These are phyloP conservation scores for Scutellaria barbata DNA, from an alignment of 257 asterid species.

Conservation along the genomic window DNA sequence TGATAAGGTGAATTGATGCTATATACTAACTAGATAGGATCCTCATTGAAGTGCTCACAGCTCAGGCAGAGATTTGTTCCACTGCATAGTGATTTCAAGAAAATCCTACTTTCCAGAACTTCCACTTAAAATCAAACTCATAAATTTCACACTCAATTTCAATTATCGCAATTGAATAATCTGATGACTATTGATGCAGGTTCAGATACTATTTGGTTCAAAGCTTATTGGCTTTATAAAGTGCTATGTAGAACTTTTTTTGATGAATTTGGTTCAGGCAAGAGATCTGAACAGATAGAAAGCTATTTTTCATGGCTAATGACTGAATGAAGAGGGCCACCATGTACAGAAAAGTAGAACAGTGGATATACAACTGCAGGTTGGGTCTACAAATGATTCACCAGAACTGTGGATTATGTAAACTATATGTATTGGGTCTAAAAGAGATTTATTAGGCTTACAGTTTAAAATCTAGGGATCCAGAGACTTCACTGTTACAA, in stretches of 20 bases:
- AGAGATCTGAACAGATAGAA: background rate
- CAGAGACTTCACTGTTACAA: background rate
- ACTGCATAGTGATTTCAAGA: no score
- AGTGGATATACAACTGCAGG: background rate
- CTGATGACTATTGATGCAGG: background rate
- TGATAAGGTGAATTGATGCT: no score
- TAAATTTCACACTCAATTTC: slow-evolving; percentile 6
- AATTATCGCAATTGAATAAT: background rate
- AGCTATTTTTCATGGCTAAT: no score
- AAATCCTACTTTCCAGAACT: background rate
- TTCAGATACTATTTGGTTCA: background rate
- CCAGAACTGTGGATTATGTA: background rate
- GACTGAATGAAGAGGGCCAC: slow-evolving; percentile 1
- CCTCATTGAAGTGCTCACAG: no score
- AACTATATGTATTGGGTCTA: background rate
- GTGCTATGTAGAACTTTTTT: background rate
- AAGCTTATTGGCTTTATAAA: background rate
- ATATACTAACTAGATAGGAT: no score
- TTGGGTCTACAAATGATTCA: background rate
- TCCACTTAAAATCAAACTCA: slow-evolving; percentile 9
- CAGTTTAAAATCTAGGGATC: background rate
- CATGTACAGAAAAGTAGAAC: background rate
- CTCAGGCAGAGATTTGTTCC: no score
- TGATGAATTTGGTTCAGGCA: background rate
- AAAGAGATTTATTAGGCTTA: background rate